A percentile compares a stretch with the other conserved stretches of the same genome.
Conservation (phyloP, 2,329 filamentous ascomycete species). For the Pseudogymnoascus sp. region DNA sequence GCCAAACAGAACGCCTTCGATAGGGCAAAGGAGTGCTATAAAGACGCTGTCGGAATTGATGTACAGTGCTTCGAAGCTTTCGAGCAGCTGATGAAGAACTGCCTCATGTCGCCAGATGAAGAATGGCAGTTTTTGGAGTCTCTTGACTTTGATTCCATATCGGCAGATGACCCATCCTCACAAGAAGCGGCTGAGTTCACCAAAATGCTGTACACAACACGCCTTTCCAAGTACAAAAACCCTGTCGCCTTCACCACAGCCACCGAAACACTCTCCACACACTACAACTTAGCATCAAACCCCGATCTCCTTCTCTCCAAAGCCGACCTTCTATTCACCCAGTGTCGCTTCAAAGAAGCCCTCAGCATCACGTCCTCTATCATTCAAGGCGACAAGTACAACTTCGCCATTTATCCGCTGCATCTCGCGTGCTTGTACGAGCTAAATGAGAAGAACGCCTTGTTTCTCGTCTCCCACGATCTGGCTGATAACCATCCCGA, state of each 20-base stretch:
- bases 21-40: constrained; percentile 95
- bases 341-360: constrained; percentile 86
- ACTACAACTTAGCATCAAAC: constrained; percentile 81
- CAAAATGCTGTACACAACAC: constrained; percentile 91
- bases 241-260: constrained; percentile 74
- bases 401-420: constrained; percentile 79
- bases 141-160: constrained; percentile 79
- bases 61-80: constrained; percentile 98
- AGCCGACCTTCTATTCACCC: constrained; percentile 86
- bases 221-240: constrained; percentile 90
- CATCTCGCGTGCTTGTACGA: constrained; percentile 89
- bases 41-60: constrained; percentile 91
- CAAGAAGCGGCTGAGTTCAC: constrained; percentile 91
- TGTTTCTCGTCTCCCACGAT: constrained; percentile 89
- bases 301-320: constrained; percentile 84
- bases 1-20: constrained; percentile 97
- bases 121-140: constrained; percentile 65
- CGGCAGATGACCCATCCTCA: constrained; percentile 55
- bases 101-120: constrained; percentile 69
- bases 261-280: constrained; percentile 83
- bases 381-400: constrained; percentile 75
- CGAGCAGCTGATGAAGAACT: constrained; percentile 95
- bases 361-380: constrained; percentile 76
- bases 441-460: constrained; percentile 73
- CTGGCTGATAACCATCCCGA: constrained; percentile 85